phyloP scores from a whole-genome alignment of 2,329 filamentous ascomycete species.

The Proliferodiscus dingleyae region DNA sequence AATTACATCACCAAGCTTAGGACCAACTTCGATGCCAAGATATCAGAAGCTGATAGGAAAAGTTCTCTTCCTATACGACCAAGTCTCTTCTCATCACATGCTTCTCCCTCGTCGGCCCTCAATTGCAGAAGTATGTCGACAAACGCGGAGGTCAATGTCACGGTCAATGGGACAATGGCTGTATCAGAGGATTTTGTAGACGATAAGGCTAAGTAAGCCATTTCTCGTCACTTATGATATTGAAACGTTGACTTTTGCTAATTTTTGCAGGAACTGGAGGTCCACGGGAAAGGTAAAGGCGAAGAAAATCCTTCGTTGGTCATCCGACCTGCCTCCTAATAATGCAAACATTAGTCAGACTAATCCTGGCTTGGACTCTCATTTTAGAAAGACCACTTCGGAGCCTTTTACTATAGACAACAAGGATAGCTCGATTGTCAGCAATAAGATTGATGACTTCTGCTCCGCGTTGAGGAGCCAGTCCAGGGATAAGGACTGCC shows the following conservation, averaged over 20 bases:
- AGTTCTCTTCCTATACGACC: not conserved
- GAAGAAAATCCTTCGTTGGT: conserved; percentile 9
- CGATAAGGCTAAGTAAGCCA: not conserved
- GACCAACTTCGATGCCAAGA: conserved; percentile 11
- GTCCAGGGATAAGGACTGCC: not conserved
- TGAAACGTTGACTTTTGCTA: not conserved
- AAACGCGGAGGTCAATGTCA: conserved; percentile 4
- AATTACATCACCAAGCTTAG: conserved; percentile 10
- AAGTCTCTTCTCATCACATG: not conserved
- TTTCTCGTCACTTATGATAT: not conserved
- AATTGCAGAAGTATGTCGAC: conserved; percentile 2
- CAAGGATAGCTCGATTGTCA: not conserved
- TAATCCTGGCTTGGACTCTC: not conserved
- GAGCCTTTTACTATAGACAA: too few relatives aligned
- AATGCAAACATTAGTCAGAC: not conserved
- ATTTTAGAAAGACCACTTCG: not conserved
- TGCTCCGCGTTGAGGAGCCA: conserved; percentile 10
- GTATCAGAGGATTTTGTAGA: conserved; percentile 3
- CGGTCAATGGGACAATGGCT: not conserved
- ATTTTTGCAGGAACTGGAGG: conserved; percentile 6
- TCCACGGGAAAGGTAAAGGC: not conserved
- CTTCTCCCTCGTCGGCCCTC: not conserved
- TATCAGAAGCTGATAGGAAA: conserved; percentile 1
- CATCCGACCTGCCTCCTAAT: not conserved
- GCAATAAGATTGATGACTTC: conserved; percentile 15